Percentiles rank a stretch among this genome's conserved stretches.
These are phyloP conservation scores for Vickermania ingenoplastis DNA, from an alignment of 208 protist species.

Conservation along the genomic window DNA sequence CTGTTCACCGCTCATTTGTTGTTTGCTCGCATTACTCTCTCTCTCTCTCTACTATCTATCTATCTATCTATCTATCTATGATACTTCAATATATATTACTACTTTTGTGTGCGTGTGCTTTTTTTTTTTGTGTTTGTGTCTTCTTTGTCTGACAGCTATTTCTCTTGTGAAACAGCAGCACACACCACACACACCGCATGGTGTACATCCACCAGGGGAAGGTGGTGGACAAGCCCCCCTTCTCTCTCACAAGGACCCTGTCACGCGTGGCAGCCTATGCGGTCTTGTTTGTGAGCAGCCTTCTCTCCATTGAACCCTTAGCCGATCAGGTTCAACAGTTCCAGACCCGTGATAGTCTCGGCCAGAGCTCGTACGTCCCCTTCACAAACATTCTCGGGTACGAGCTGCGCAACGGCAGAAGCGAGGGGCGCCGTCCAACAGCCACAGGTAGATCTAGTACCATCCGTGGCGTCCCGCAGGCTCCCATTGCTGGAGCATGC, in stretches of 20 bases:
- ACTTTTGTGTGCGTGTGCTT: no score
- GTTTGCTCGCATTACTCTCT: no score
- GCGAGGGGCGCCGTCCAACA: conserved; percentile 6
- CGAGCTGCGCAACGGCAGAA: conserved; percentile 15
- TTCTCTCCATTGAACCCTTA: conserved; percentile 46
- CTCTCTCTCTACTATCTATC: no score
- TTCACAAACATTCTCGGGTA: conserved; percentile 12
- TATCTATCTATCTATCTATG: no score
- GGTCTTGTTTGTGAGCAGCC: conserved; percentile 53
- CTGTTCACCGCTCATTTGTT: no score
- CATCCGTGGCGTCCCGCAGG: conserved; percentile 40
- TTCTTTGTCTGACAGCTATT: no score
- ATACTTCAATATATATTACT: no score
- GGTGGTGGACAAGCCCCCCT: conserved; percentile 69
- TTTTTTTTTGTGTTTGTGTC: no score
- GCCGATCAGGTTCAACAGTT: conserved; percentile 31
- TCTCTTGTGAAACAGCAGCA: no score
- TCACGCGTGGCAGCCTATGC: conserved; percentile 22
- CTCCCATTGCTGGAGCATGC: conserved; percentile 17
- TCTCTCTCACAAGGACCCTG: conserved; percentile 43
- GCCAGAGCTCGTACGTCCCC: conserved; percentile 1
- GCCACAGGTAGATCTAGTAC: conserved; percentile 14
- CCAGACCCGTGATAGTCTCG: conserved; percentile 6
- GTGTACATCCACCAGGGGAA: conserved; percentile 61
- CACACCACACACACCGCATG: no score